These are phyloP conservation scores for Malbranchea zuffiana DNA, from an alignment of 2,329 filamentous ascomycete species.

Conservation along the genomic window DNA sequence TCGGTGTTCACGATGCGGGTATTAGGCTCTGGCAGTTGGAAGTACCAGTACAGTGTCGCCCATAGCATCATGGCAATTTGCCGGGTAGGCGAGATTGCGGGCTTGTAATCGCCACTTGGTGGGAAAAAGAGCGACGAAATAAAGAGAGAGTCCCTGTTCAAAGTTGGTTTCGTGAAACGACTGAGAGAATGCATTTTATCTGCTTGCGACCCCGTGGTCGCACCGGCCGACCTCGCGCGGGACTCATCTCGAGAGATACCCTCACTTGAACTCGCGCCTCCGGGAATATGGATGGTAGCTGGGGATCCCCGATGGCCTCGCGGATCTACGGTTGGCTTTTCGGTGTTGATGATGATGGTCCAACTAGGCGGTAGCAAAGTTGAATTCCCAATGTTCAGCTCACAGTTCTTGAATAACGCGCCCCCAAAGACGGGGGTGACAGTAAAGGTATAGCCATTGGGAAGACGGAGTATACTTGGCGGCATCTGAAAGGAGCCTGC, in stretches of 20 bases:
- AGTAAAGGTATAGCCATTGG: slow-evolving; percentile 75
- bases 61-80: slow-evolving; percentile 96
- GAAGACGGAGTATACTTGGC: slow-evolving; percentile 46
- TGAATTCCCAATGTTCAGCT: slow-evolving; percentile 56
- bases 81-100: slow-evolving; percentile 67
- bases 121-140: slow-evolving; percentile 87
- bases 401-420: slow-evolving; percentile 75
- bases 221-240: slow-evolving; percentile 4
- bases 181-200: slow-evolving; percentile 32
- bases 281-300: neutral
- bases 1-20: slow-evolving; percentile 51
- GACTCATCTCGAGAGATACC: slow-evolving; percentile 1
- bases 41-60: slow-evolving; percentile 94
- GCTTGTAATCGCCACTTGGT: slow-evolving; percentile 66
- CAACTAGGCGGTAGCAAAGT: slow-evolving; percentile 70
- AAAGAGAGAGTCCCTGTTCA: slow-evolving; percentile 71
- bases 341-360: slow-evolving; percentile 70
- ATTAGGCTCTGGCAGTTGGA: slow-evolving; percentile 69
- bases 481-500: slow-evolving; percentile 8
- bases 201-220: neutral
- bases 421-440: slow-evolving; percentile 85
- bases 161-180: slow-evolving; percentile 62
- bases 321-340: slow-evolving; percentile 14
- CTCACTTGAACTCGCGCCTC: neutral
- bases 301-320: slow-evolving; percentile 8